A percentile compares a stretch with the other conserved stretches of the same genome.
Evolutionary conservation across 2,329 filamentous ascomycete genomes (phyloP).

Genomic region (Akanthomyces uredinophilus): DNA sequence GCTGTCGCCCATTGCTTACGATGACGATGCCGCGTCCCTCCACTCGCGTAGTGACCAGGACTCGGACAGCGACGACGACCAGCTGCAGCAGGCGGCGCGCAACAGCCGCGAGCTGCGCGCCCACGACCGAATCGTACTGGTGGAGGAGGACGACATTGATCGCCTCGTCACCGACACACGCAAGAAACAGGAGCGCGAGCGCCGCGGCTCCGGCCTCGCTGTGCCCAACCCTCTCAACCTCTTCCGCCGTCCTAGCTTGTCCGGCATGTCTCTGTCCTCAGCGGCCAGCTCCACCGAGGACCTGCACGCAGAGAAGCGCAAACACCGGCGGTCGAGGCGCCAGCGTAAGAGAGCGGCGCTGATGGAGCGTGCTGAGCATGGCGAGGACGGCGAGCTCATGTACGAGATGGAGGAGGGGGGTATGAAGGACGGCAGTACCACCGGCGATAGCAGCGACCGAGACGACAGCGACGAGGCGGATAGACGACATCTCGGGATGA

Average conservation of each 20-base stretch:
- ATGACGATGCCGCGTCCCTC: conserved; percentile 64
- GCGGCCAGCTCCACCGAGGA: conserved; percentile 45
- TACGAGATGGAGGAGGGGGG: conserved; percentile 86
- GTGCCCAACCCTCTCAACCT: conserved; percentile 47
- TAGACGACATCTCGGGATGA: conserved; percentile 45
- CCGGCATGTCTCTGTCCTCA: conserved; percentile 26
- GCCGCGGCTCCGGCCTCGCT: conserved; percentile 44
- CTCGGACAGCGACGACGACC: conserved; percentile 71
- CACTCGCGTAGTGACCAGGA: conserved; percentile 66
- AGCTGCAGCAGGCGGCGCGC: conserved; percentile 59
- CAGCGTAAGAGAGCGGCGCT: conserved; percentile 49
- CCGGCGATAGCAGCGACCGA: conserved; percentile 57
- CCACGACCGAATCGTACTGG: conserved; percentile 64
- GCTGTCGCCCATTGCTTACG: conserved; percentile 59
- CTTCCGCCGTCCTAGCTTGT: conserved; percentile 34
- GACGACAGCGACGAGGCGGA: conserved; percentile 56
- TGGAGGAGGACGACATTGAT: conserved; percentile 70
- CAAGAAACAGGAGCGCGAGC: conserved; percentile 44
- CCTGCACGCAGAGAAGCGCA: conserved; percentile 42
- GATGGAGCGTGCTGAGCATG: conserved; percentile 49
- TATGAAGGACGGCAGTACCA: conserved; percentile 60
- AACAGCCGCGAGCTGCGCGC: conserved; percentile 65
- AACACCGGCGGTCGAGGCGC: conserved; percentile 42
- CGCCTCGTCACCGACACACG: conserved; percentile 52
- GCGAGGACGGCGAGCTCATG: conserved; percentile 73